Evolutionary conservation across 2,329 filamentous ascomycete genomes (phyloP).

Genomic region (Aspergillus arachidicola): DNA sequence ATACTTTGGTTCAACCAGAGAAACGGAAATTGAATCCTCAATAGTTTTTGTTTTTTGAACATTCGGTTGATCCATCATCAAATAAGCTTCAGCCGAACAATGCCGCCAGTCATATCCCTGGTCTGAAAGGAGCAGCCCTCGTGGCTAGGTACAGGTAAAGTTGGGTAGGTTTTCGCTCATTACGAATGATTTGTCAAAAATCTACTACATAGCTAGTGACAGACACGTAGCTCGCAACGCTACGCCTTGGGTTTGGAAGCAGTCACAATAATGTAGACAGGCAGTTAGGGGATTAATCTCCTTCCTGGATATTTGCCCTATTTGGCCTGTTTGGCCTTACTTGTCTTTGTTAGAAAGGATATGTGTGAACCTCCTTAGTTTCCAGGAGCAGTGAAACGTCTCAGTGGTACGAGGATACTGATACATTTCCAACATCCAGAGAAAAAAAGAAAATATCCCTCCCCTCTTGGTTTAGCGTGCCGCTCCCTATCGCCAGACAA

Average conservation of each 20-base stretch:
- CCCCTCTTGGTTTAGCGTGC: neutral
- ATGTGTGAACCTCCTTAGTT: neutral
- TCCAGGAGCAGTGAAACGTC: neutral
- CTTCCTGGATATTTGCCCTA: neutral
- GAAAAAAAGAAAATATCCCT: neutral
- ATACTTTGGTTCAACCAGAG: constrained; percentile 18
- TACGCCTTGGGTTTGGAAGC: neutral
- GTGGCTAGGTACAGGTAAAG: constrained; percentile 14
- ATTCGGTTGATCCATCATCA: constrained; percentile 1
- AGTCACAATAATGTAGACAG: neutral
- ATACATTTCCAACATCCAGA: neutral
- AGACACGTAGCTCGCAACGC: neutral
- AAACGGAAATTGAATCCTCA: constrained; percentile 9
- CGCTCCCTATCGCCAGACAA: neutral
- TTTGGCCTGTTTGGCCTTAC: neutral
- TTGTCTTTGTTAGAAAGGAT: neutral
- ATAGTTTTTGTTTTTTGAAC: neutral
- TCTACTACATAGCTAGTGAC: neutral
- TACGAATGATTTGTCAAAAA: constrained; percentile 16
- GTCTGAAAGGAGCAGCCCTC: constrained; percentile 14
- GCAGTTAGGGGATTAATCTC: neutral
- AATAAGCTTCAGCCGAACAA: constrained; percentile 13
- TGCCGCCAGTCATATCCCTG: constrained; percentile 3
- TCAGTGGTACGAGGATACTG: neutral
- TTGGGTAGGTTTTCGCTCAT: constrained; percentile 4